These are phyloP conservation scores for Kodamaea suecica DNA, from an alignment of 1,139 yeast genomes.

Conservation along the genomic window DNA sequence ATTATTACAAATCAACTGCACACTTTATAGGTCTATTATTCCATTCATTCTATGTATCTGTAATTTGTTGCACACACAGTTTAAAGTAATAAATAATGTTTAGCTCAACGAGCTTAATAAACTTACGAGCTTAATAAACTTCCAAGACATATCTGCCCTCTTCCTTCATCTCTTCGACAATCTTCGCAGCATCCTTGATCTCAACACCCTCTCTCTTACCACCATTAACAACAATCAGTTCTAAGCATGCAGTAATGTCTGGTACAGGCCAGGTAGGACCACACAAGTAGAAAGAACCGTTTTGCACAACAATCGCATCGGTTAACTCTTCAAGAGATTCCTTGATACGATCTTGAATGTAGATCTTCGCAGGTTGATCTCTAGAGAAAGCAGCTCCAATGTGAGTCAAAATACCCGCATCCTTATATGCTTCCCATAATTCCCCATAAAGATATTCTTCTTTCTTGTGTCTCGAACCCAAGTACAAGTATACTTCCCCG, in stretches of 20 bases:
- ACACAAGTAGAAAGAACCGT: conserved; percentile 93
- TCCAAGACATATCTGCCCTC: conserved; percentile 89
- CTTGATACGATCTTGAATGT: conserved; percentile 91
- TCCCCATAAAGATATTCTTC: conserved; percentile 97
- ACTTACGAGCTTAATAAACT: conserved; percentile 56
- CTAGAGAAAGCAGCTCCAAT: conserved; percentile 98
- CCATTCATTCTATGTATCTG: too few species aligned
- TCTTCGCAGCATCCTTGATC: conserved; percentile 67
- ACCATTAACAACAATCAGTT: conserved; percentile 72
- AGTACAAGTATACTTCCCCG: conserved; percentile 83
- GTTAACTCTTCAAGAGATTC: conserved; percentile 71
- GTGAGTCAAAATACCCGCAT: conserved; percentile 88
- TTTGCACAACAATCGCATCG: conserved; percentile 71
- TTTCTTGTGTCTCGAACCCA: conserved; percentile 94
- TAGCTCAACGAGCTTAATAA: neutral
- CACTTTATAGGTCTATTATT: too few species aligned
- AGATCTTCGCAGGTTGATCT: conserved; percentile 93
- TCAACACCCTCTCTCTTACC: conserved; percentile 65
- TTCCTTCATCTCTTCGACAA: conserved; percentile 92
- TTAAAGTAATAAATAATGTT: too few species aligned
- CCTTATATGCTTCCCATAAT: conserved; percentile 93
- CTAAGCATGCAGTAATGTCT: conserved; percentile 86
- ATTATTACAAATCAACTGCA: too few species aligned
- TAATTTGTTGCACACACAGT: neutral
- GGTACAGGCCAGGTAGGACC: conserved; percentile 99